These are phyloP conservation scores for Paragyromitra xinjiangensis DNA, from an alignment of 495 filamentous ascomycete genomes.

Conservation along the genomic window DNA sequence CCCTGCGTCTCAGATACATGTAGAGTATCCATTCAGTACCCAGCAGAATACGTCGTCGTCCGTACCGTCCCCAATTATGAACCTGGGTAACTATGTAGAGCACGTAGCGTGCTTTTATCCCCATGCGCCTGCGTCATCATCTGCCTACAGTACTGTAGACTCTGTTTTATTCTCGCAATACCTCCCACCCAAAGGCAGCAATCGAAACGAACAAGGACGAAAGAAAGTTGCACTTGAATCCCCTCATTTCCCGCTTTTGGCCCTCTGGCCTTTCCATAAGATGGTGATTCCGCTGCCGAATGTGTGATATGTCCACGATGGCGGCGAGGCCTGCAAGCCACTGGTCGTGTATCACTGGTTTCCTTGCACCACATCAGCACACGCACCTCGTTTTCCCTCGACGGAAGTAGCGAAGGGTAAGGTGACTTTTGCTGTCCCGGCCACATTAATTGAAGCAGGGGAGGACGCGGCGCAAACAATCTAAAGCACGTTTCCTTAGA, in stretches of 20 bases:
- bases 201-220: constrained; percentile 21
- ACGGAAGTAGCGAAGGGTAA: constrained; percentile 23
- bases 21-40: constrained; percentile 17
- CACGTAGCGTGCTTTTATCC: constrained; percentile 9
- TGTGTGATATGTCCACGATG: constrained; percentile 33
- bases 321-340: constrained; percentile 46
- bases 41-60: constrained; percentile 30
- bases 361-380: constrained; percentile 41
- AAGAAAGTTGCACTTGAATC: constrained; percentile 24
- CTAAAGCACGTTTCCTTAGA: constrained; percentile 48
- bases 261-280: constrained; percentile 20
- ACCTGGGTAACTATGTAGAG: constrained; percentile 16
- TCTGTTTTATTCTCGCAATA: constrained; percentile 27
- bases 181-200: constrained; percentile 17
- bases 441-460: constrained; percentile 44
- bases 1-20: constrained; percentile 49
- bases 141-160: background rate
- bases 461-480: constrained; percentile 38
- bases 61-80: constrained; percentile 26
- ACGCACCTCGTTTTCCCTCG: constrained; percentile 39
- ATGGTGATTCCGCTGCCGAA: constrained; percentile 36
- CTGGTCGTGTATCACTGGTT: constrained; percentile 31
- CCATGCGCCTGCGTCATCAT: constrained; percentile 16
- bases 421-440: constrained; percentile 45
- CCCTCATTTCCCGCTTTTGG: constrained; percentile 18